Evolutionary conservation across 495 filamentous ascomycete species (phyloP).

Genomic region (Neurospora sp.): DNA sequence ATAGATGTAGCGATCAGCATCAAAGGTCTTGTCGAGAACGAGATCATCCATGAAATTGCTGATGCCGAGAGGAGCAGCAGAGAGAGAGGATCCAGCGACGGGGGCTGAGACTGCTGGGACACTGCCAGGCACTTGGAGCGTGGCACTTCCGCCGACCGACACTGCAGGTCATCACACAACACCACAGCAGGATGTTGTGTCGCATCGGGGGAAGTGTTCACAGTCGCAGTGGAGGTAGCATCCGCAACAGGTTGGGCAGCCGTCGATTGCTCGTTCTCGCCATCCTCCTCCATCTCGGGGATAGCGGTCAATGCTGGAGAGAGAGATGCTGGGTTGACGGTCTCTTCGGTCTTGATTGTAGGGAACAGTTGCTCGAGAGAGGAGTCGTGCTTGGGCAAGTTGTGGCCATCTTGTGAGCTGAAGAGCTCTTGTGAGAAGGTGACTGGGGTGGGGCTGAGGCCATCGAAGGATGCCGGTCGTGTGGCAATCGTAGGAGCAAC

Average conservation of each 20-base stretch:
- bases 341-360: conserved; percentile 26
- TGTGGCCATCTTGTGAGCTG: conserved; percentile 29
- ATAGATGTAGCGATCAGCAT: conserved; percentile 64
- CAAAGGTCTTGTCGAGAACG: conserved; percentile 43
- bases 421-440: conserved; percentile 45
- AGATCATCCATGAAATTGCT: conserved; percentile 60
- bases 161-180: conserved; percentile 99
- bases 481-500: conserved; percentile 24
- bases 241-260: conserved; percentile 16
- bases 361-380: conserved; percentile 30
- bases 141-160: conserved; percentile 66
- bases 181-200: conserved; percentile 99
- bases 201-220: conserved; percentile 67
- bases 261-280: conserved; percentile 2
- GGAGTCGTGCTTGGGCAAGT: conserved; percentile 9
- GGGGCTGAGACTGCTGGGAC: conserved; percentile 46
- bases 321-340: conserved; percentile 45
- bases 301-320: conserved; percentile 41
- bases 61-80: conserved; percentile 52
- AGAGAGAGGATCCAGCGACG: conserved; percentile 43
- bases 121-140: conserved; percentile 46
- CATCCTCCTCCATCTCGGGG: conserved; percentile 23
- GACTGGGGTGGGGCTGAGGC: conserved; percentile 34
- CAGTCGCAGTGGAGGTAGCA: conserved; percentile 17
- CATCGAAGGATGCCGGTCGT: conserved; percentile 15